Percentiles rank a stretch among this genome's conserved stretches.
These are phyloP conservation scores for Petasospora rhodanensis DNA, from an alignment of 1,139 yeast species.

Conservation along the genomic window DNA sequence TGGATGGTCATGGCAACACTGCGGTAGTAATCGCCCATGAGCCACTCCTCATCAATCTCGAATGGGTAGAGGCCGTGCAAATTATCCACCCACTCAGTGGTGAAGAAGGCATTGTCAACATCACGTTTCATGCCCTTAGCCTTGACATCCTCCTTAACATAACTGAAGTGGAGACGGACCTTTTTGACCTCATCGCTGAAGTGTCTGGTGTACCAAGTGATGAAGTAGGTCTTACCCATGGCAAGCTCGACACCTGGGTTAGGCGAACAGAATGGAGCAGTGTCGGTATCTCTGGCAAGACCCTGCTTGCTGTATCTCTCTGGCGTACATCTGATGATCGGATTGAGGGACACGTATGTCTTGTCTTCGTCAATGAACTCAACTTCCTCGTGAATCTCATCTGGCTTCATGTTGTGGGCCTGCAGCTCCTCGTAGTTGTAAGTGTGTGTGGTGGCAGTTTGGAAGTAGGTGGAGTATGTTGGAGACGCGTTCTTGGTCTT, in stretches of 20 bases:
- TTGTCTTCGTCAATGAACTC: slow-evolving; percentile 58
- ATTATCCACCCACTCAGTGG: slow-evolving; percentile 68
- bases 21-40: slow-evolving; percentile 36
- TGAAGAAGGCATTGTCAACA: slow-evolving; percentile 50
- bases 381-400: slow-evolving; percentile 52
- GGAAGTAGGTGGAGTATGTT: slow-evolving; percentile 71
- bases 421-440: slow-evolving; percentile 55
- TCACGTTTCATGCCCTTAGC: slow-evolving; percentile 55
- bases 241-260: slow-evolving; percentile 52
- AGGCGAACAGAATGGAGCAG: slow-evolving; percentile 85
- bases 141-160: slow-evolving; percentile 49
- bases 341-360: slow-evolving; percentile 65
- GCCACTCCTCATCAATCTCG: slow-evolving; percentile 57
- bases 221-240: slow-evolving; percentile 60
- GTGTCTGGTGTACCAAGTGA: slow-evolving; percentile 71
- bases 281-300: slow-evolving; percentile 44
- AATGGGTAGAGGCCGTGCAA: slow-evolving; percentile 62
- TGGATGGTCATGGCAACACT: slow-evolving; percentile 56
- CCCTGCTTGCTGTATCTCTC: slow-evolving; percentile 66
- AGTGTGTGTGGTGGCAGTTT: slow-evolving; percentile 57
- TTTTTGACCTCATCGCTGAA: slow-evolving; percentile 44
- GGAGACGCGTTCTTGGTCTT: slow-evolving; percentile 62
- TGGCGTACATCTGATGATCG: slow-evolving; percentile 82
- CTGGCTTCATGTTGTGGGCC: slow-evolving; percentile 67
- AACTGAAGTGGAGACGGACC: slow-evolving; percentile 65